Percentiles rank a stretch among this genome's conserved stretches.
phyloP scores from a whole-genome alignment of 2,329 filamentous ascomycete species.

The Cladosporium sp. region DNA sequence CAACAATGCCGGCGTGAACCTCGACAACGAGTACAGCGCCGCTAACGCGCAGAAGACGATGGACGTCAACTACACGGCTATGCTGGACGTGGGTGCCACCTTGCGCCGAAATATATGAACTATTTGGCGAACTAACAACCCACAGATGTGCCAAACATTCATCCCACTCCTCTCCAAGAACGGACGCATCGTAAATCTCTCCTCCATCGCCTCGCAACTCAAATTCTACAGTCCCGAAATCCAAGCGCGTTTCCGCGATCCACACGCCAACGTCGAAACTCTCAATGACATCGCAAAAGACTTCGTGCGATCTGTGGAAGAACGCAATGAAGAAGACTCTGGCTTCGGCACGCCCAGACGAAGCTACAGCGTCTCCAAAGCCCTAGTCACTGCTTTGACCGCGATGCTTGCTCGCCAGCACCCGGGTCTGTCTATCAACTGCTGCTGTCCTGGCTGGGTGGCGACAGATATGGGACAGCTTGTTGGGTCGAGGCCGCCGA shows the following conservation, averaged over 20 bases:
- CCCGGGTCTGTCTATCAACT: conserved; percentile 35
- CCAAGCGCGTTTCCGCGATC: conserved; percentile 29
- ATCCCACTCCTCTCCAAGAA: conserved; percentile 30
- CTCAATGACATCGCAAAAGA: conserved; percentile 35
- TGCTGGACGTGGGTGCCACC: conserved; percentile 31
- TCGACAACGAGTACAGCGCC: conserved; percentile 29
- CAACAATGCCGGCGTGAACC: conserved; percentile 41
- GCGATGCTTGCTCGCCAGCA: conserved; percentile 34
- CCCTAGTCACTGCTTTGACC: conserved; percentile 37
- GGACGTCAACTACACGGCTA: conserved; percentile 39
- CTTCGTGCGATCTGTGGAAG: conserved; percentile 15
- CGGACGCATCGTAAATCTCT: conserved; percentile 41
- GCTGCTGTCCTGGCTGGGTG: conserved; percentile 42
- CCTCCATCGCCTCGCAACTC: conserved; percentile 35
- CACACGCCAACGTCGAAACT: conserved; percentile 26
- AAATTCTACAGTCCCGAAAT: conserved; percentile 32
- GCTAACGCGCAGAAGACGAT: conserved; percentile 36
- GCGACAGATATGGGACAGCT: conserved; percentile 40
- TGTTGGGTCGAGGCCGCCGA: conserved; percentile 34
- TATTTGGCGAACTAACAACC: neutral
- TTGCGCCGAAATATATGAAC: neutral
- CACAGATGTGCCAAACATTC: conserved; percentile 37
- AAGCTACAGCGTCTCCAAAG: conserved; percentile 39
- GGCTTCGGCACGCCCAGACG: conserved; percentile 33
- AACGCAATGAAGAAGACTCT: conserved; percentile 24